phyloP scores from a whole-genome alignment of 495 filamentous ascomycete species.

The Daldinia loculata region DNA sequence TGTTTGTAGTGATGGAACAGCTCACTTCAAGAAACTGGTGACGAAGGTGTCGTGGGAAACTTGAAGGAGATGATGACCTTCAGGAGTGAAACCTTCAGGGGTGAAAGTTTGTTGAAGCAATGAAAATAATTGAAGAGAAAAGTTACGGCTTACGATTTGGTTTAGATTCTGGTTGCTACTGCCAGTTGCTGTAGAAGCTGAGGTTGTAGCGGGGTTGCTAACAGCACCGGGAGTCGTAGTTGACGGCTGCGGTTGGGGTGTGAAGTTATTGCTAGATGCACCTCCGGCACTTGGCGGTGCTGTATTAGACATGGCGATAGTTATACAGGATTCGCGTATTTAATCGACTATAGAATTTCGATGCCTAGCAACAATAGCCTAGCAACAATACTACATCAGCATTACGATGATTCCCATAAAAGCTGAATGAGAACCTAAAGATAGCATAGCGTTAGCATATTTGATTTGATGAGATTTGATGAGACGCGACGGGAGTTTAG shows the following conservation, averaged over 20 bases:
- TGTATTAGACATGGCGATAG: constrained; percentile 35
- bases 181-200: constrained; percentile 52
- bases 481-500: background rate
- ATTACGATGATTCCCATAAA: background rate
- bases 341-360: background rate
- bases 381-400: background rate
- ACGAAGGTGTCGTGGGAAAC: background rate
- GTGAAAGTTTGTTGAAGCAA: background rate
- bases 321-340: background rate
- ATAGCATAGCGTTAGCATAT: background rate
- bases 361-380: background rate
- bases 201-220: constrained; percentile 36
- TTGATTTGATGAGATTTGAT: background rate
- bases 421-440: background rate
- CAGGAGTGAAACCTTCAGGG: background rate
- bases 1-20: background rate
- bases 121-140: background rate
- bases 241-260: constrained; percentile 31
- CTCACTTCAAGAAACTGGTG: background rate
- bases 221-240: constrained; percentile 37
- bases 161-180: constrained; percentile 83
- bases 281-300: constrained; percentile 37
- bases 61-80: background rate
- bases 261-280: constrained; percentile 35
- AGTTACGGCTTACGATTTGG: constrained; percentile 78